Base-by-base conservation (phyloP, 2,329 filamentous ascomycete species). In the Sclerotinia minor region DNA sequence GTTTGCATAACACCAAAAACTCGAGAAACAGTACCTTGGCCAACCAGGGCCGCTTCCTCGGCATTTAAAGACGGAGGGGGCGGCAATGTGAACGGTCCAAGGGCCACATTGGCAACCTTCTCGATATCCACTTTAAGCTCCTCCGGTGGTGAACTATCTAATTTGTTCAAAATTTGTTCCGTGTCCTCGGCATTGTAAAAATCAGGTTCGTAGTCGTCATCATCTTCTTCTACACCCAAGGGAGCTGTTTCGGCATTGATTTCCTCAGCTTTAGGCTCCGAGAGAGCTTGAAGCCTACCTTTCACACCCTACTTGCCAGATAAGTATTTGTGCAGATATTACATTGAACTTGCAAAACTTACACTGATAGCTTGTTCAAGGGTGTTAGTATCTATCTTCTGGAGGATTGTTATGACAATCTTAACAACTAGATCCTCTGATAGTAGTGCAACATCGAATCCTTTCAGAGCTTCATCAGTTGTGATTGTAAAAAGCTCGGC, bases 191-290 rank as follows among this genome's bases (percentile, higher is more conserved):
- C 87, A 69, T 61, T 60, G 38, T 89, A 87, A 73, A 92, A 93
- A 75, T 96, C 91, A 0, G 94, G 94, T 75, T 97, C 94, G 75
- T 97, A 97, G 73, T 97, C 92, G 72, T 96, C 92, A 26, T 97
- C 94, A 53, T 96, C 93, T 11, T 90, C 88, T 8, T 90, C 88
- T 4, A 91, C 88, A 35, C 85, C 87, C 2, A 89, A 77, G 1
- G 85, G 85, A 19, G 85, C 82, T 2, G 86, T 89, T 65, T 87
- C 84, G 9, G 86, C 81, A 70, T 87, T 86, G 38, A 86, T 79
- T 74, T 68, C 52, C 61, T 73, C 70, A 21, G 72, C 68, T 47
- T 72, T 70, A 11, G 71, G 35, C 60, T 72, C 67, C 32, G 67
- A 69, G 50, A 77, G 32, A 84, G 78, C 70, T 35, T 72, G 67